Percentiles rank a stretch among this genome's conserved stretches.
phyloP scores from a whole-genome alignment of 2,329 filamentous ascomycete genomes.

The Colletotrichum plurivorum region DNA sequence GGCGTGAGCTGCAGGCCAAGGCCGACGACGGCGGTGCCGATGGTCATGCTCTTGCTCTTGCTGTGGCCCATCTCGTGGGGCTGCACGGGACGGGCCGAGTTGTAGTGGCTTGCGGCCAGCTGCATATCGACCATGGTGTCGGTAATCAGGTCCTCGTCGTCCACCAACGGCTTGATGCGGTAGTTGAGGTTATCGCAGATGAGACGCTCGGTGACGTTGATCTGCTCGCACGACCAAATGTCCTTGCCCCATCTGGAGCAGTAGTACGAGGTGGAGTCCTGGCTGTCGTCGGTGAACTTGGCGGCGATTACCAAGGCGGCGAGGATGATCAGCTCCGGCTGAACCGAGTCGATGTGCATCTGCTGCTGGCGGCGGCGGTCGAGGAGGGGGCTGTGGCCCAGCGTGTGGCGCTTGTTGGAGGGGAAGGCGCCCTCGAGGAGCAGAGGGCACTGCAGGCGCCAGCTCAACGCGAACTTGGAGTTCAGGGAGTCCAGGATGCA shows the following conservation, averaged over 20 bases:
- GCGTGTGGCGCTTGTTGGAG: constrained; percentile 62
- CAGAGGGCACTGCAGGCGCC: constrained; percentile 72
- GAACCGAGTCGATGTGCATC: constrained; percentile 72
- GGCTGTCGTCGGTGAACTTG: constrained; percentile 75
- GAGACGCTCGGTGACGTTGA: constrained; percentile 74
- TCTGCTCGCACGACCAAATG: constrained; percentile 72
- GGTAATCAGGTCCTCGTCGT: constrained; percentile 68
- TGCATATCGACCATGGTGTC: constrained; percentile 76
- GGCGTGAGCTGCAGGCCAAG: constrained; percentile 58
- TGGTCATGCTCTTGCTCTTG: constrained; percentile 56
- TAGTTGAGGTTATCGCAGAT: constrained; percentile 76
- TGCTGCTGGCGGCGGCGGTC: constrained; percentile 48
- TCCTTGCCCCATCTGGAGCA: constrained; percentile 66
- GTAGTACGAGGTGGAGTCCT: constrained; percentile 68
- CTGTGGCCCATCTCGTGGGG: constrained; percentile 43
- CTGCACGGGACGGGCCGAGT: constrained; percentile 40
- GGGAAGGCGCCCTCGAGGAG: constrained; percentile 43
- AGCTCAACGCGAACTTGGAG: constrained; percentile 72
- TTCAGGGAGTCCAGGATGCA: constrained; percentile 77
- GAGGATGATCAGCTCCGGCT: constrained; percentile 75
- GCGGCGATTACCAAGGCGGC: constrained; percentile 74
- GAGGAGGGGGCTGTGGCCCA: constrained; percentile 56
- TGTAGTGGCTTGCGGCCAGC: constrained; percentile 62
- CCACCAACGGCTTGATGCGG: constrained; percentile 72
- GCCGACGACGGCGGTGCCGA: constrained; percentile 55